Conservation (phyloP, 208 protist genomes). For the Endotrypanum monterogeii region DNA sequence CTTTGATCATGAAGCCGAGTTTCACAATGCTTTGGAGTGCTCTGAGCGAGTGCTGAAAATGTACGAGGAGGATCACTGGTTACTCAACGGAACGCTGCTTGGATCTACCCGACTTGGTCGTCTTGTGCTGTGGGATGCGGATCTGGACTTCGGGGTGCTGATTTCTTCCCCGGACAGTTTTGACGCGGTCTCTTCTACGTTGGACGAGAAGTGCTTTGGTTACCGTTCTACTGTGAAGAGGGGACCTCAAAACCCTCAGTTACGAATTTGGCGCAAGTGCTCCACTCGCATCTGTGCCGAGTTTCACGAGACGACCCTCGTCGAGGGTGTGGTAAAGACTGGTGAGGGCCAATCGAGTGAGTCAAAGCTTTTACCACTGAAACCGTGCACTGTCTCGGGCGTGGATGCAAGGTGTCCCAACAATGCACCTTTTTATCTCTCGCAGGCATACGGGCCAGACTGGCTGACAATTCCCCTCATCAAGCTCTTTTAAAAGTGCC, state of each 20-base stretch:
- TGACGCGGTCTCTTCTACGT: conserved; percentile 16
- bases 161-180: conserved; percentile 36
- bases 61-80: conserved; percentile 50
- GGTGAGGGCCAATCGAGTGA: conserved; percentile 45
- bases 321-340: conserved; percentile 35
- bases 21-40: conserved; percentile 65
- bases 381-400: conserved; percentile 53
- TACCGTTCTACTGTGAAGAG: conserved; percentile 28
- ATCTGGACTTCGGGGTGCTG: conserved; percentile 78
- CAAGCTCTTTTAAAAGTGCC: conserved; percentile 53
- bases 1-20: conserved; percentile 67
- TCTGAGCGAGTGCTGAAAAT: conserved; percentile 44
- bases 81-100: conserved; percentile 82
- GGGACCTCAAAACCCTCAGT: conserved; percentile 31
- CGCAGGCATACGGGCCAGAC: conserved; percentile 65
- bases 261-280: conserved; percentile 72
- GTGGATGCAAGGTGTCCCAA: conserved; percentile 61
- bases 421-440: conserved; percentile 65
- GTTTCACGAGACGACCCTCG: conserved; percentile 57
- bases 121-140: conserved; percentile 84
- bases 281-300: conserved; percentile 76
- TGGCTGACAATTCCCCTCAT: conserved; percentile 68
- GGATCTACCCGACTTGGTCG: conserved; percentile 64
- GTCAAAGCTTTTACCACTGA: conserved; percentile 61
- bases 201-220: conserved; percentile 63